Evolutionary conservation across 192 early-diverging fungal species (phyloP).

Genomic region (Coemansia sp.): DNA sequence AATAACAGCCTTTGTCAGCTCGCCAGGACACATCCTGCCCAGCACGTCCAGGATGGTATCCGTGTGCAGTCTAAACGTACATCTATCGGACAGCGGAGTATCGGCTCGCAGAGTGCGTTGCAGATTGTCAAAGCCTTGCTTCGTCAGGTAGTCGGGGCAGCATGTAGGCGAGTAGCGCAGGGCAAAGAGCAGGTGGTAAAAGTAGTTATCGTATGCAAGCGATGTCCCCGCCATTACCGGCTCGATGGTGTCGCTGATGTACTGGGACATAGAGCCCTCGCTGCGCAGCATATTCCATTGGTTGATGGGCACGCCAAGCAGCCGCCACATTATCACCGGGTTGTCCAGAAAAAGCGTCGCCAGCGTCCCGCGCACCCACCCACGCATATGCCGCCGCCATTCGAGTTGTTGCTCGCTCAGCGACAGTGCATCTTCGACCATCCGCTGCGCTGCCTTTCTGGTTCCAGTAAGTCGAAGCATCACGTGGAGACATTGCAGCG

Average conservation of each 20-base stretch:
- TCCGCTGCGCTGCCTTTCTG: slow-evolving; percentile 55
- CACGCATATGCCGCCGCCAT: slow-evolving; percentile 69
- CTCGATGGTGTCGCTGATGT: slow-evolving; percentile 82
- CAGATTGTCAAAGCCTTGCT: slow-evolving; percentile 67
- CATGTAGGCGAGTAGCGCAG: slow-evolving; percentile 68
- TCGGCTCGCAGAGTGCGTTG: slow-evolving; percentile 21
- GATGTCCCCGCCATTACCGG: slow-evolving; percentile 66
- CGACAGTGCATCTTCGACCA: slow-evolving; percentile 55
- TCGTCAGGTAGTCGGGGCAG: slow-evolving; percentile 77
- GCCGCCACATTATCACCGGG: slow-evolving; percentile 80
- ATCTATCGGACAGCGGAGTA: not conserved
- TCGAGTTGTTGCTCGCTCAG: slow-evolving; percentile 65
- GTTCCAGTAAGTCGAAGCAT: slow-evolving; percentile 63
- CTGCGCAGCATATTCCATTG: slow-evolving; percentile 84
- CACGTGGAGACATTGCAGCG: slow-evolving; percentile 68
- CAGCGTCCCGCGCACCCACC: slow-evolving; percentile 64
- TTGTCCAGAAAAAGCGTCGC: slow-evolving; percentile 73
- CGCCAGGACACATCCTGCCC: slow-evolving; percentile 59
- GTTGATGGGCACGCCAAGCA: slow-evolving; percentile 81
- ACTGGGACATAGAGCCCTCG: slow-evolving; percentile 77
- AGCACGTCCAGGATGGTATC: slow-evolving; percentile 75
- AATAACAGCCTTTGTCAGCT: slow-evolving; percentile 73
- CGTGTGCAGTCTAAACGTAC: slow-evolving; percentile 78
- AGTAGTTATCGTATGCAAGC: slow-evolving; percentile 79
- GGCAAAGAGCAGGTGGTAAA: slow-evolving; percentile 78